Evolutionary conservation across 2,329 filamentous ascomycete genomes (phyloP).

Genomic region (Tolypocladium paradoxum): DNA sequence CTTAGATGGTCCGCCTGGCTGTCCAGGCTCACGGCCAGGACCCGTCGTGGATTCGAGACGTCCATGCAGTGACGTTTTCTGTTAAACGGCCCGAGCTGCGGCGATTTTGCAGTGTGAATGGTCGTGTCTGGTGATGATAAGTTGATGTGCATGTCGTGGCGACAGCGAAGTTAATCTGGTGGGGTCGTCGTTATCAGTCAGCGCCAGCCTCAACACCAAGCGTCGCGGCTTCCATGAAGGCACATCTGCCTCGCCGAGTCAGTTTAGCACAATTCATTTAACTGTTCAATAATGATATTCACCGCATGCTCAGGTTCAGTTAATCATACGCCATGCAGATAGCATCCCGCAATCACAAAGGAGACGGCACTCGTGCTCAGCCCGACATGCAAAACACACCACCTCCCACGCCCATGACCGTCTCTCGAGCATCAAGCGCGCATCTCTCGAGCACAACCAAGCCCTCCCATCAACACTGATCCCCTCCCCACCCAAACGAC

Average conservation of each 20-base stretch:
- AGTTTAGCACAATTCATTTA: not conserved
- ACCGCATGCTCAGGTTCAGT: not conserved
- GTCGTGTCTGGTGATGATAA: not conserved
- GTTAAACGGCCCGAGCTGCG: no score
- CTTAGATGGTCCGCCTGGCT: conserved; percentile 34
- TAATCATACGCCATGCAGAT: not conserved
- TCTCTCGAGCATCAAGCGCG: not conserved
- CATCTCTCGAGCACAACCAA: not conserved
- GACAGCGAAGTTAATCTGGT: not conserved
- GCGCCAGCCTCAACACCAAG: not conserved
- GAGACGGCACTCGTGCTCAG: not conserved
- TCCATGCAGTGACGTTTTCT: conserved; percentile 11
- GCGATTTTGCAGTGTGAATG: not conserved
- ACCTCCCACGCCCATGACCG: not conserved
- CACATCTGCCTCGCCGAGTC: not conserved
- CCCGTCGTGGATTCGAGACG: conserved; percentile 41
- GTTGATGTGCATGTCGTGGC: not conserved
- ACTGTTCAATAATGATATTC: not conserved
- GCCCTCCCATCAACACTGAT: conserved; percentile 6
- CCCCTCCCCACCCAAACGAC: conserved; percentile 41
- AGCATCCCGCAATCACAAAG: not conserved
- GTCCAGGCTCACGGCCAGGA: conserved; percentile 45
- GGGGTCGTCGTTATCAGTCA: not conserved
- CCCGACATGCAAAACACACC: not conserved
- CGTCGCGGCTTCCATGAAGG: not conserved